These are phyloP conservation scores for Trapa incisa DNA, from an alignment of 345 rosid genomes.

Conservation along the genomic window DNA sequence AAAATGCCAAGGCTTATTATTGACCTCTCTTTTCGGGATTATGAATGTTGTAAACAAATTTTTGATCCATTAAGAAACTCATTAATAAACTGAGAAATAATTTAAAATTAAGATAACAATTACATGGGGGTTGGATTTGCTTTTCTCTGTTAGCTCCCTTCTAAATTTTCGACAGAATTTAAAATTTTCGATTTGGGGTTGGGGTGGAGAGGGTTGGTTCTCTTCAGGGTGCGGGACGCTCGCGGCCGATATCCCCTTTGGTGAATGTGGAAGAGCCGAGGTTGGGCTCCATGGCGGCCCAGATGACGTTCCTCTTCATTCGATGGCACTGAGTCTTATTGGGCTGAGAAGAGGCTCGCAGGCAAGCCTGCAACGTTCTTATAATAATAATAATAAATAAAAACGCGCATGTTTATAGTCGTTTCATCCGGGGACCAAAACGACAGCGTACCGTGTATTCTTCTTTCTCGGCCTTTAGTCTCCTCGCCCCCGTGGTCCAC, in stretches of 20 bases:
- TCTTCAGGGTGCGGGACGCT: conserved; percentile 55
- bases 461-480: neutral
- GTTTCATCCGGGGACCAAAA: neutral
- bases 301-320: conserved; percentile 47
- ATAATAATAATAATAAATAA: too few relatives aligned
- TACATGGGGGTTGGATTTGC: too few relatives aligned
- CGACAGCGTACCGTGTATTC: neutral
- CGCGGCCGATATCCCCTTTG: conserved; percentile 8
- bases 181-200: conserved; percentile 21
- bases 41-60: too few relatives aligned
- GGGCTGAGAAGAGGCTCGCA: conserved; percentile 45
- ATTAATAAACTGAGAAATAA: too few relatives aligned
- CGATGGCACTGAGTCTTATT: conserved; percentile 36
- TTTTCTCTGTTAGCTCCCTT: too few relatives aligned
- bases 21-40: too few relatives aligned
- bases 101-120: too few relatives aligned
- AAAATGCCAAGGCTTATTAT: neutral
- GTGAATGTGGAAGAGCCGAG: conserved; percentile 34
- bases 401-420: too few relatives aligned
- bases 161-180: too few relatives aligned
- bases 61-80: too few relatives aligned
- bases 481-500: neutral
- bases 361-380: conserved; percentile 60
- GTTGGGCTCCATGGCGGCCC: conserved; percentile 61
- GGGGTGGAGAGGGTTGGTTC: conserved; percentile 33